Base-by-base conservation (phyloP, 805 yeast species). In the Brettanomyces bruxellensis region DNA sequence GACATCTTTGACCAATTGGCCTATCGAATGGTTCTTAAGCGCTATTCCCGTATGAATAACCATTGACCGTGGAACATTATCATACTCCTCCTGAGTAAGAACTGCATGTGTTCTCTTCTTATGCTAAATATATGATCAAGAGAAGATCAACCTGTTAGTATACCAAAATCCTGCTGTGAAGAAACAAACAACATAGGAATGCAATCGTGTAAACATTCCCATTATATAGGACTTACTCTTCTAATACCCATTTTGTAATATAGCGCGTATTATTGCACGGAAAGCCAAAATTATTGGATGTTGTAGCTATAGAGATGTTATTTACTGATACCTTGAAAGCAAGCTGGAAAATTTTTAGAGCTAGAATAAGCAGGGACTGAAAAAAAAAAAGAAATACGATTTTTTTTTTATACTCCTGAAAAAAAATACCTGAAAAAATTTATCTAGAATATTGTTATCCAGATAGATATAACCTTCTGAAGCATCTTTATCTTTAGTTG, bases 41-140 rank as follows among this genome's bases (percentile, higher is more conserved):
- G 87, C 76, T 1, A 62, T 50, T 12, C 98, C 97, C 45, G 89
- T 75, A 57, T 93, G 80, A 52, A 93, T 75, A 46, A 93, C 98
- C 96, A 93, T 90, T 2, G 97, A 89, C 58, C 85, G 78, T 22
- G 99, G 98, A 50, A 88, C 79, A 57, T 79, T 80, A 43, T 81
- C 81, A 41, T 69, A 66, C 48, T 82, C 87, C 54, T 82, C 95
- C 51, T 78, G 83, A 25, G 78, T 68, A 34, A 67, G 67, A 50
- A 73, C 73, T 43, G 71, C 84, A 62, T 90, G 97, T 13, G 98
- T 91, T 76, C 96, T 83, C 62, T 80, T 86, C 69, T 89, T 90
- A 47, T 72, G 75, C 76, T 76, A 47, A 35, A 28, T 6, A 28
- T 28, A 28, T 28, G 11, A 28, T 28, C 32, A 28, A 28, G 7